These are phyloP conservation scores for Fusarium illudens DNA, from an alignment of 2,329 filamentous ascomycete species.

Conservation along the genomic window DNA sequence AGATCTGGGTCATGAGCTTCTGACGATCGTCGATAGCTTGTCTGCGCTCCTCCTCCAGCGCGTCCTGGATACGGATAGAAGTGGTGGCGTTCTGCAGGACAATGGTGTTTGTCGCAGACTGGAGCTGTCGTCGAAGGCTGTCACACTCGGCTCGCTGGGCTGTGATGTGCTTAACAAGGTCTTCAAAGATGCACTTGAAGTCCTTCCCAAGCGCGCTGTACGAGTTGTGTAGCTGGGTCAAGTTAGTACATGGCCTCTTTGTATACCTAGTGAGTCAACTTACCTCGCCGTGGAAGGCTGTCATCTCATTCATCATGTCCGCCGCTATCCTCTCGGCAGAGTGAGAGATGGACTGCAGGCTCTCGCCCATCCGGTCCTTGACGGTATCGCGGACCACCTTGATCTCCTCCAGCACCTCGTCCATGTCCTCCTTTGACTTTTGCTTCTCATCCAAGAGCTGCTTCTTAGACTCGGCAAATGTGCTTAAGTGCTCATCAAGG, in stretches of 20 bases:
- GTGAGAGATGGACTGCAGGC: conserved; percentile 80
- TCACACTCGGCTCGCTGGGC: conserved; percentile 81
- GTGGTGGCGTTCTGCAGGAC: conserved; percentile 73
- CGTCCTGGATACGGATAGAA: conserved; percentile 71
- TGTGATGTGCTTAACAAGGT: conserved; percentile 76
- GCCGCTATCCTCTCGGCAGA: conserved; percentile 89
- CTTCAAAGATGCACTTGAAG: conserved; percentile 86
- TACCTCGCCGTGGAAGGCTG: conserved; percentile 78
- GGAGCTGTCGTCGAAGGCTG: conserved; percentile 74
- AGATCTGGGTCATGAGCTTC: conserved; percentile 78
- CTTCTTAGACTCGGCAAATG: conserved; percentile 73
- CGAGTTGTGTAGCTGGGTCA: conserved; percentile 75
- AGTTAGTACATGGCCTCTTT: conserved; percentile 17
- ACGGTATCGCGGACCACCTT: conserved; percentile 88
- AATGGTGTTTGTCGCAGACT: conserved; percentile 72
- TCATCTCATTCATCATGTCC: conserved; percentile 86
- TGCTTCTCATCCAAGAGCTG: conserved; percentile 74
- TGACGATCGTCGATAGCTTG: conserved; percentile 78
- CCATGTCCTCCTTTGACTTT: conserved; percentile 83
- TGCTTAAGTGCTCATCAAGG: conserved; percentile 72
- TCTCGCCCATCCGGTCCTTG: conserved; percentile 84
- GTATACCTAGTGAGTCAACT: conserved; percentile 35
- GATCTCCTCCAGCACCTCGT: conserved; percentile 90
- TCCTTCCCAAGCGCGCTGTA: conserved; percentile 86
- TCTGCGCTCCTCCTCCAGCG: conserved; percentile 78